Evolutionary conservation across 2,329 filamentous ascomycete genomes (phyloP).

Genomic region (Pestalotiopsis sp.): DNA sequence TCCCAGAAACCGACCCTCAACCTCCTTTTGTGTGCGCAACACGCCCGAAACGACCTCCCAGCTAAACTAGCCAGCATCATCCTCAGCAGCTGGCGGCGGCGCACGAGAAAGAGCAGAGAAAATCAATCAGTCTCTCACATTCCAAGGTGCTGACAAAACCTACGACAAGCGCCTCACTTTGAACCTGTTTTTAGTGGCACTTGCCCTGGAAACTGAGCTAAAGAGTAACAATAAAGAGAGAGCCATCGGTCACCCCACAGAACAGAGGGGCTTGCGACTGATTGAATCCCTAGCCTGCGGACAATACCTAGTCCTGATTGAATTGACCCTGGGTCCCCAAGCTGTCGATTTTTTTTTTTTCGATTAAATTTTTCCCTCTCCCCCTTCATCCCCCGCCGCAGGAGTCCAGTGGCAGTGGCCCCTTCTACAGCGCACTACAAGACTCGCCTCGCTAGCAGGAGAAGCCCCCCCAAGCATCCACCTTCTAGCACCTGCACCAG

Average conservation of each 20-base stretch:
- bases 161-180: not conserved
- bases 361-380: not conserved
- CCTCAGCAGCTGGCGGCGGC: not conserved
- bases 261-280: not conserved
- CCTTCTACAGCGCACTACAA: not conserved
- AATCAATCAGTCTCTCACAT: not conserved
- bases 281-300: not conserved
- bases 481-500: not conserved
- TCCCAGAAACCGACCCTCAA: too few species aligned
- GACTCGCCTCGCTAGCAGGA: not conserved
- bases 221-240: conserved; percentile 4
- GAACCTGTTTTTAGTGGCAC: conserved; percentile 1
- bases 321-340: not conserved
- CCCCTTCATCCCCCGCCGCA: not conserved
- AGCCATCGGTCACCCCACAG: not conserved
- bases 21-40: too few species aligned
- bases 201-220: not conserved
- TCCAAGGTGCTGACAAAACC: conserved; percentile 6
- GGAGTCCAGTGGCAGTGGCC: too few species aligned
- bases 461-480: not conserved
- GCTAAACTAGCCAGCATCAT: too few species aligned
- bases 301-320: not conserved
- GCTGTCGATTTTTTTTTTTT: not conserved
- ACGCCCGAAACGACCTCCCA: too few species aligned
- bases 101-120: not conserved